Conservation (phyloP, 345 rosid genomes). For the Mallotus nudiflorus region DNA sequence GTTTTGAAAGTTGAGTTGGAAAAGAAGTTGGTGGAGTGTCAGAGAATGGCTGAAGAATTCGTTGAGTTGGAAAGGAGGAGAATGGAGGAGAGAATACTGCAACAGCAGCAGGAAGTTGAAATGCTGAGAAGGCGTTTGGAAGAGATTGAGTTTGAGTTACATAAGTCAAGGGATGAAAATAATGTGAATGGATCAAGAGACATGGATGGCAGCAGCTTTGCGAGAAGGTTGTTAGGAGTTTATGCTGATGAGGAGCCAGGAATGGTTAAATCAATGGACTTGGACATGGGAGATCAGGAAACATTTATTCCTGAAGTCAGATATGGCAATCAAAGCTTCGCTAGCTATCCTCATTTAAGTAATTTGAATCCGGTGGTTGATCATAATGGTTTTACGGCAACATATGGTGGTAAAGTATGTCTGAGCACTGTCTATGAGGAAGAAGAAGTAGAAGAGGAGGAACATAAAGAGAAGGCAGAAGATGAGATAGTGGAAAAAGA, state of each 20-base stretch:
- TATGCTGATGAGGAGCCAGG: conserved; percentile 77
- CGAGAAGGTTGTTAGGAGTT: conserved; percentile 57
- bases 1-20: conserved; percentile 59
- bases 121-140: conserved; percentile 72
- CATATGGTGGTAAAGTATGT: conserved; percentile 53
- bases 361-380: conserved; percentile 29
- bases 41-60: conserved; percentile 80
- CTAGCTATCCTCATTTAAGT: conserved; percentile 31
- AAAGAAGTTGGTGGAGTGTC: conserved; percentile 73
- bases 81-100: conserved; percentile 88
- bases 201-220: conserved; percentile 65
- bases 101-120: conserved; percentile 88
- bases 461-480: conserved; percentile 25
- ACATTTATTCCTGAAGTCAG: conserved; percentile 37
- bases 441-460: conserved; percentile 60
- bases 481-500: conserved; percentile 83
- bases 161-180: conserved; percentile 37
- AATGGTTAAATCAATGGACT: conserved; percentile 98
- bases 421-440: conserved; percentile 94
- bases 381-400: conserved; percentile 40
- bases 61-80: conserved; percentile 87
- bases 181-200: conserved; percentile 34
- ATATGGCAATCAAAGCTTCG: conserved; percentile 34
- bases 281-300: conserved; percentile 88
- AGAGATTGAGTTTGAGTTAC: conserved; percentile 68